Conservation (phyloP, 2,329 filamentous ascomycete species). For the Botrytis pseudocinerea region DNA sequence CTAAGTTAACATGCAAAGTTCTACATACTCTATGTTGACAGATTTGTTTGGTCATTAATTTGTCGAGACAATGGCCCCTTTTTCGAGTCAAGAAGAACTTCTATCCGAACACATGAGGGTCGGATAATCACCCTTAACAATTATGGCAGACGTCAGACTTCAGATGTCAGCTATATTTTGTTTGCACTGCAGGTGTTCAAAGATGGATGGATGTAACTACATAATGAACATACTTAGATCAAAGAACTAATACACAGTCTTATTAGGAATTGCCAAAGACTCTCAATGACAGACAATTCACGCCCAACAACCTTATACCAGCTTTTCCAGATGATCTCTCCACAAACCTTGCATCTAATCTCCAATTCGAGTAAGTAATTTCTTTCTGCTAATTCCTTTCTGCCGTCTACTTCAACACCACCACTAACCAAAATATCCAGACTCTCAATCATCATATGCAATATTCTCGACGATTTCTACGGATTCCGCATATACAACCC, state of each 20-base stretch:
- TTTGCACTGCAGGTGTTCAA: background rate
- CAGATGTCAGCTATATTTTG: background rate
- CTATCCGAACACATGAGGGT: background rate
- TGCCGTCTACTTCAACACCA: background rate
- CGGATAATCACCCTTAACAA: background rate
- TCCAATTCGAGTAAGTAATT: background rate
- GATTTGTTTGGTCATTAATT: background rate
- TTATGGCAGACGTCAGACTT: background rate
- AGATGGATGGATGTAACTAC: background rate
- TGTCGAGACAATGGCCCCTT: background rate
- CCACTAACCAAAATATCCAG: background rate
- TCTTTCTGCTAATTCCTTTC: background rate
- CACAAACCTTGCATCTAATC: background rate
- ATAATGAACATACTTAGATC: background rate
- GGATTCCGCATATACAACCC: background rate
- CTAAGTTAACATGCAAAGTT: background rate
- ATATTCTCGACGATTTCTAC: background rate
- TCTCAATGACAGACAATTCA: background rate
- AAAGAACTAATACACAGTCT: background rate
- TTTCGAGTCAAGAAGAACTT: background rate
- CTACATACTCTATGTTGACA: background rate
- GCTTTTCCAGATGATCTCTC: background rate
- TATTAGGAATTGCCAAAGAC: constrained; percentile 8
- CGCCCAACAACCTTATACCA: background rate
- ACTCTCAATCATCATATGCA: background rate